Evolutionary conservation across 2,329 filamentous ascomycete genomes (phyloP).

Genomic region (Apiospora pterosperma): DNA sequence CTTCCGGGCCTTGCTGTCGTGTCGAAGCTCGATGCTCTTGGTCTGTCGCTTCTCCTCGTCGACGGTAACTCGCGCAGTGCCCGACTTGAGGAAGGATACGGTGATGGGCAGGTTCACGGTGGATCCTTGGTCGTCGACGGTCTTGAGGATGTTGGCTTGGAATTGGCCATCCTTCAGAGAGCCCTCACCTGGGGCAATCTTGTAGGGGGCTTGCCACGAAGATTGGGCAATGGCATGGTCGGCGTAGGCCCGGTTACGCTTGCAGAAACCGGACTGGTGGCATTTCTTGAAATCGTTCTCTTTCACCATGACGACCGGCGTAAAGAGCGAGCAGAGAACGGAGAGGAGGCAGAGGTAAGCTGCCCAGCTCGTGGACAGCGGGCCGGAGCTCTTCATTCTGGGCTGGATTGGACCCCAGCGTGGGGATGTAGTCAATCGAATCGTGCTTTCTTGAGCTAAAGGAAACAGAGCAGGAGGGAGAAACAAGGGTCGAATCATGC

Average conservation of each 20-base stretch:
- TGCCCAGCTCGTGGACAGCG: conserved; percentile 61
- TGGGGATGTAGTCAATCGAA: background rate
- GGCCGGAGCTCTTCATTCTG: conserved; percentile 48
- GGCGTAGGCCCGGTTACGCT: conserved; percentile 86
- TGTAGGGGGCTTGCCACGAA: conserved; percentile 76
- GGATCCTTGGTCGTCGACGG: conserved; percentile 60
- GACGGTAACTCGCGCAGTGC: conserved; percentile 79
- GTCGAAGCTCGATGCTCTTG: conserved; percentile 82
- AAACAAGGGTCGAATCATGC: background rate
- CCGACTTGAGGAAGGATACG: conserved; percentile 85
- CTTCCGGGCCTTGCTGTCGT: conserved; percentile 80
- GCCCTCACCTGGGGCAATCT: conserved; percentile 67
- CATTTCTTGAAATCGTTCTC: conserved; percentile 98
- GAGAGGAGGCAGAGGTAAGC: conserved; percentile 58
- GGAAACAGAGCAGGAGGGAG: background rate
- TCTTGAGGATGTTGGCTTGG: conserved; percentile 78
- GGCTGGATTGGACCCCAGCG: conserved; percentile 10
- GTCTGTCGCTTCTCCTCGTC: conserved; percentile 90
- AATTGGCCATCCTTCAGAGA: conserved; percentile 76
- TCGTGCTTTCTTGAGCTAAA: background rate
- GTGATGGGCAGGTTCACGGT: conserved; percentile 78
- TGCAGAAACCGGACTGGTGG: conserved; percentile 93
- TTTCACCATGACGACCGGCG: conserved; percentile 76
- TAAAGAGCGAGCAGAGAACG: conserved; percentile 57
- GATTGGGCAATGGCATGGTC: conserved; percentile 63